Conservation (phyloP, 2,329 filamentous ascomycete genomes). For the Exserohilum rostratum region DNA sequence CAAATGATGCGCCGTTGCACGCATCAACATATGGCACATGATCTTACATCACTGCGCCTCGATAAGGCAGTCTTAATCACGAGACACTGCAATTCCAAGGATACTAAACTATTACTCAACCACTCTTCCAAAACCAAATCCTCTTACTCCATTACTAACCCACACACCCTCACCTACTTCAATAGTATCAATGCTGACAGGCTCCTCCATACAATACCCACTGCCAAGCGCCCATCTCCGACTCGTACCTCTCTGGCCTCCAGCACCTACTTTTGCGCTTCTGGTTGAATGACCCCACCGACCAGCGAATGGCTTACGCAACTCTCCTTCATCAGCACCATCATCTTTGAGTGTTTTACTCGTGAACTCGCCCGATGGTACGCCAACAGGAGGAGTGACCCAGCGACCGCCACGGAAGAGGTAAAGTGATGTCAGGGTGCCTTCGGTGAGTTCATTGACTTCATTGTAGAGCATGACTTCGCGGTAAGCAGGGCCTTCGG, state of each 20-base stretch:
- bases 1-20: too few relatives aligned
- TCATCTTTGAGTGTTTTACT: constrained; percentile 22
- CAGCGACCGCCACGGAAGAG: constrained; percentile 75
- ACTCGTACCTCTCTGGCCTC: constrained; percentile 82
- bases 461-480: constrained; percentile 79
- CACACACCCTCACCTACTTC: constrained; percentile 78
- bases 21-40: too few relatives aligned
- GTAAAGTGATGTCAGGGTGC: constrained; percentile 81
- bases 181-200: constrained; percentile 65
- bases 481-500: constrained; percentile 40
- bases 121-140: constrained; percentile 61
- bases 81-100: neutral
- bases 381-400: constrained; percentile 72
- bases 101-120: constrained; percentile 24
- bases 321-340: constrained; percentile 42
- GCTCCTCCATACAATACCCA: constrained; percentile 69
- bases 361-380: constrained; percentile 36
- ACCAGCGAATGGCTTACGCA: constrained; percentile 44
- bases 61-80: too few relatives aligned
- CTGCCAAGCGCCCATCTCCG: constrained; percentile 80
- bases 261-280: constrained; percentile 62
- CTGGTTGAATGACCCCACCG: constrained; percentile 48
- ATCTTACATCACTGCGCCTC: too few relatives aligned
- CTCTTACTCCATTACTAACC: constrained; percentile 86
- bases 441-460: constrained; percentile 77